These are phyloP conservation scores for Closterium sp. DNA, from an alignment of 139 green algal genomes.

Conservation along the genomic window DNA sequence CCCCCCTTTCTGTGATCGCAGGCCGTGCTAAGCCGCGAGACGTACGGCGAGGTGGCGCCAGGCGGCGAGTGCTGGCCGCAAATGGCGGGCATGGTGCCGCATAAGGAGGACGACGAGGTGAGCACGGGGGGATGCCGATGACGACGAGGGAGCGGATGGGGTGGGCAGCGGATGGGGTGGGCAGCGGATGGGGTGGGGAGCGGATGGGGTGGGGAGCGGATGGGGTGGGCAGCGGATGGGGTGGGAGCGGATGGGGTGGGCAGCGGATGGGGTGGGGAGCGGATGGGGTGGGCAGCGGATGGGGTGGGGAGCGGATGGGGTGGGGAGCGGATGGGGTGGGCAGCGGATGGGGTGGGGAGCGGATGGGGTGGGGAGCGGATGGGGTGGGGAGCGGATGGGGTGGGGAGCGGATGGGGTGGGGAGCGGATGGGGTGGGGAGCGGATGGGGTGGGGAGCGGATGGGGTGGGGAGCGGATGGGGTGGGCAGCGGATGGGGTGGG, in stretches of 20 bases:
- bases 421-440: too few species aligned
- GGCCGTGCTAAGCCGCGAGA: background rate
- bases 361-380: too few species aligned
- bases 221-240: too few species aligned
- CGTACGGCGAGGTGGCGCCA: background rate
- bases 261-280: too few species aligned
- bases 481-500: too few species aligned
- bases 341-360: too few species aligned
- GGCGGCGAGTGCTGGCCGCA: slow-evolving; percentile 69
- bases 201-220: too few species aligned
- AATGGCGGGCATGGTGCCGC: slow-evolving; percentile 64
- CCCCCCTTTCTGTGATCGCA: background rate
- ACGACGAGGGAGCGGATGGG: background rate
- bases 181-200: background rate
- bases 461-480: background rate
- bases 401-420: background rate
- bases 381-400: background rate
- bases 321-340: too few species aligned
- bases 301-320: background rate
- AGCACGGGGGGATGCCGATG: background rate
- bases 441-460: background rate
- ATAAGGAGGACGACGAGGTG: slow-evolving; percentile 31
- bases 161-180: too few species aligned
- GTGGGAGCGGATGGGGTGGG: background rate
- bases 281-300: background rate